These are phyloP conservation scores for Plasmodium knowlesi DNA, from an alignment of 169 alveolate genomes.

Conservation along the genomic window DNA sequence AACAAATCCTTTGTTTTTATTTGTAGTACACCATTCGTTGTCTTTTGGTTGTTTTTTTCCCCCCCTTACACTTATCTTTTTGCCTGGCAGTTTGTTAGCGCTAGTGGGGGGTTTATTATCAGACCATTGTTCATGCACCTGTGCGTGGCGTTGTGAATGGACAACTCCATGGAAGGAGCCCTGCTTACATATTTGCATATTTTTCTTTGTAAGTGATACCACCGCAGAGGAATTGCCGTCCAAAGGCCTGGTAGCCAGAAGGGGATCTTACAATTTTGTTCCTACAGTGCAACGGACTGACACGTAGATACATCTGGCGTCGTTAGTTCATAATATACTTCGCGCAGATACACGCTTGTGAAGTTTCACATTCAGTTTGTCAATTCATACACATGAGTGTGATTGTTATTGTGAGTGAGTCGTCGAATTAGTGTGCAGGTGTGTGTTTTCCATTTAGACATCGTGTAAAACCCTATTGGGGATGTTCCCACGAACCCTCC, in stretches of 20 bases:
- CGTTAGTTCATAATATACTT: background rate
- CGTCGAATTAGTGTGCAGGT: background rate
- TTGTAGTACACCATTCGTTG: background rate
- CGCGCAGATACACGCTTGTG: background rate
- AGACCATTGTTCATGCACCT: background rate
- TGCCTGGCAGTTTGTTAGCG: background rate
- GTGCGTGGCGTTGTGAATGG: background rate
- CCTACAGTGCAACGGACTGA: background rate
- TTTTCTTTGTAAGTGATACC: background rate
- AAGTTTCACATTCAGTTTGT: background rate
- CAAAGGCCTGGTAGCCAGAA: background rate
- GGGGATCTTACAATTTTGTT: background rate
- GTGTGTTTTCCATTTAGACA: background rate
- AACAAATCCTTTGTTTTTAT: background rate
- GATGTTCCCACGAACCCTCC: background rate
- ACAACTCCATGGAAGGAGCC: background rate
- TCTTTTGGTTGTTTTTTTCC: background rate
- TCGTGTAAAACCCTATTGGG: background rate
- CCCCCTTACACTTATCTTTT: background rate
- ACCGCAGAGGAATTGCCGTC: background rate
- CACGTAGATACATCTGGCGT: background rate
- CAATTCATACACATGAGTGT: background rate
- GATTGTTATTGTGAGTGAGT: background rate
- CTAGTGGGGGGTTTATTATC: background rate
- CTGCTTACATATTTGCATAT: background rate